These are phyloP conservation scores for Aspergillus pseudoterreus DNA, from an alignment of 2,329 filamentous ascomycete species.

Conservation along the genomic window DNA sequence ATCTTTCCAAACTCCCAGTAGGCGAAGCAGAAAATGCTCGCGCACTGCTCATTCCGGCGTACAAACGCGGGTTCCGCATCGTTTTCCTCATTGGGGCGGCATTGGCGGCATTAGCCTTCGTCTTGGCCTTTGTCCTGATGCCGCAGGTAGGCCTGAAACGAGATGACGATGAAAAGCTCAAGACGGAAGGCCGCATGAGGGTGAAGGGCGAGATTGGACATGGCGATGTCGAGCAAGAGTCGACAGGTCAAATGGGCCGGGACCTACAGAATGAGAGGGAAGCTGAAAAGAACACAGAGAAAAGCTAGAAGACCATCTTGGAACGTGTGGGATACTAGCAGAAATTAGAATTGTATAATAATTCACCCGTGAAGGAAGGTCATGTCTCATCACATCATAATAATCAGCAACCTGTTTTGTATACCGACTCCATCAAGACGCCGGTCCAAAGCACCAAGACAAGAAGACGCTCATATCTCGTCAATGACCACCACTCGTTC, in stretches of 20 bases:
- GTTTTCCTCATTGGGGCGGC: constrained; percentile 39
- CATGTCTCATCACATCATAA: constrained; percentile 8
- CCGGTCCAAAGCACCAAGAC: neutral
- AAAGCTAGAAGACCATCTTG: neutral
- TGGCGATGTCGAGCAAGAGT: constrained; percentile 10
- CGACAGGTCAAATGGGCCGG: neutral
- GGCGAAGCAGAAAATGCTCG: constrained; percentile 24
- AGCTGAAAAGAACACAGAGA: neutral
- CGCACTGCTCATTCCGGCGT: constrained; percentile 30
- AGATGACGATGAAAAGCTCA: constrained; percentile 27
- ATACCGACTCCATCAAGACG: neutral
- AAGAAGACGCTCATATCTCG: constrained; percentile 17
- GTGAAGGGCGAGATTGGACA: constrained; percentile 12
- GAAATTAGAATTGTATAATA: neutral
- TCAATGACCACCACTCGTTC: constrained; percentile 39
- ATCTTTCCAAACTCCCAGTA: constrained; percentile 23
- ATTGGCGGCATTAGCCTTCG: constrained; percentile 33
- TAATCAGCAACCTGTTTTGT: neutral
- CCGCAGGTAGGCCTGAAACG: constrained; percentile 32
- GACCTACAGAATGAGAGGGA: neutral
- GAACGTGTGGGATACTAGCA: neutral
- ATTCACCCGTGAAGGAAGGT: neutral
- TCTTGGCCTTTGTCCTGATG: constrained; percentile 33
- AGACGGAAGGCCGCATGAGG: constrained; percentile 25
- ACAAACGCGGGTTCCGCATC: constrained; percentile 37